Evolutionary conservation across 2,329 filamentous ascomycete genomes (phyloP).

Genomic region (Curvularia sp.): DNA sequence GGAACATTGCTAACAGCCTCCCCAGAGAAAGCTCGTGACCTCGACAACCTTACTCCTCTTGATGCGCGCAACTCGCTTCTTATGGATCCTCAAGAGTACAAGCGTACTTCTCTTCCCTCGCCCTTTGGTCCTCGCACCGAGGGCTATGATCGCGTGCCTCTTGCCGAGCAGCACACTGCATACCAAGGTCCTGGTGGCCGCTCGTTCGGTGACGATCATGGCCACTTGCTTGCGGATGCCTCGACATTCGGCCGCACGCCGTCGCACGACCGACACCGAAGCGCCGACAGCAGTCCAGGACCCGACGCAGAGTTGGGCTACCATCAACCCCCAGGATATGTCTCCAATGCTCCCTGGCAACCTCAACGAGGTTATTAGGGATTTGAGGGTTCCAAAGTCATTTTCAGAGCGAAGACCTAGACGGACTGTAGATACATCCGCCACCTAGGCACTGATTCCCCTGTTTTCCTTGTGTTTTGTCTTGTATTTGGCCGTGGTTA

Average conservation of each 20-base stretch:
- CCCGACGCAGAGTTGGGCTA: constrained; percentile 39
- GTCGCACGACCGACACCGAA: constrained; percentile 35
- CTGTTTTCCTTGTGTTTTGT: constrained; percentile 14
- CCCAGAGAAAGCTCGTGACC: constrained; percentile 77
- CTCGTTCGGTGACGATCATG: constrained; percentile 37
- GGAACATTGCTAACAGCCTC: constrained; percentile 37
- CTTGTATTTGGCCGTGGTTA: constrained; percentile 1
- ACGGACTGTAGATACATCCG: constrained; percentile 1
- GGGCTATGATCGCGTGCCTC: constrained; percentile 49
- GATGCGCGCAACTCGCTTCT: constrained; percentile 88
- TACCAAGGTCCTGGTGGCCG: constrained; percentile 34
- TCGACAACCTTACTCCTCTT: constrained; percentile 84
- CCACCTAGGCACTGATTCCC: constrained; percentile 5
- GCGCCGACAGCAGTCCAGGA: constrained; percentile 37
- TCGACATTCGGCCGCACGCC: constrained; percentile 43
- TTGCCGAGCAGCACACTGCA: constrained; percentile 45
- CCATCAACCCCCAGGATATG: constrained; percentile 33
- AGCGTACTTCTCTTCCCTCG: constrained; percentile 44
- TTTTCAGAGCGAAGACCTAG: constrained; percentile 3
- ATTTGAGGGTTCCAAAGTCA: not conserved
- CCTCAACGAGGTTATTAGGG: constrained; percentile 35
- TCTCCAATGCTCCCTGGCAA: constrained; percentile 37
- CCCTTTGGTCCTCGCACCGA: constrained; percentile 41
- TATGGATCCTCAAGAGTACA: constrained; percentile 65
- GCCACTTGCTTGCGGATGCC: constrained; percentile 46